Conservation (phyloP, 768 basidiomycete genomes). For the Porphyrellus cyaneotinctus region DNA sequence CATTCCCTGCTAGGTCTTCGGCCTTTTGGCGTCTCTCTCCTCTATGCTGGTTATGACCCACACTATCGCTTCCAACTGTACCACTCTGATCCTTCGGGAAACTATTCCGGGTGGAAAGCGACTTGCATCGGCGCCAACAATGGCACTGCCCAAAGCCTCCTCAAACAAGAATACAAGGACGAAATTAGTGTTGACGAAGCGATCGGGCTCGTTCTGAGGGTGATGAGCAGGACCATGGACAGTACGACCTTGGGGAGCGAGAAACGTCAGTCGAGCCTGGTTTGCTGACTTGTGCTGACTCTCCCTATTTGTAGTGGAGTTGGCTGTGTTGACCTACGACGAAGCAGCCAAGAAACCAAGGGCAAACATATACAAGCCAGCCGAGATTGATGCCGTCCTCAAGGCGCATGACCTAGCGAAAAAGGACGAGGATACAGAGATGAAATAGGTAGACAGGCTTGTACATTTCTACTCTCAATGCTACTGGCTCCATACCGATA, state of each 20-base stretch:
- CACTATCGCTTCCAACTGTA: constrained; percentile 97
- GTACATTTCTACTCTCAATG: constrained; percentile 3
- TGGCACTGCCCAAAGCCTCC: constrained; percentile 87
- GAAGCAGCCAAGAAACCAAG: constrained; percentile 69
- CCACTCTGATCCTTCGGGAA: constrained; percentile 97
- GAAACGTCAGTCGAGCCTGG: constrained; percentile 65
- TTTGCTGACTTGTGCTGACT: neutral
- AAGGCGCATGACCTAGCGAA: constrained; percentile 78
- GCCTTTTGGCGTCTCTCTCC: constrained; percentile 94
- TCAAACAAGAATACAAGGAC: constrained; percentile 99
- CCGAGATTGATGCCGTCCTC: constrained; percentile 84
- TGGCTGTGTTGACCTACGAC: constrained; percentile 90
- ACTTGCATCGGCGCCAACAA: constrained; percentile 99
- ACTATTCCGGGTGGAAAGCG: constrained; percentile 98
- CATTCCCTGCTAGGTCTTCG: constrained; percentile 61
- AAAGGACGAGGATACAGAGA: constrained; percentile 81
- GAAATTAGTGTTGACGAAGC: constrained; percentile 89
- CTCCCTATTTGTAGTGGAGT: constrained; percentile 78
- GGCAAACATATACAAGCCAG: constrained; percentile 87
- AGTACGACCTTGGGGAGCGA: constrained; percentile 95
- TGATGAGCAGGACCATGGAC: constrained; percentile 99
- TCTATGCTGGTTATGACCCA: constrained; percentile 96
- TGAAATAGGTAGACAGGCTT: constrained; percentile 45
- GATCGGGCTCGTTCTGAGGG: constrained; percentile 83
- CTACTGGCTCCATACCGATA: neutral